Evolutionary conservation across 192 early-diverging fungal genomes (phyloP).

Genomic region (Backusella tuberculispora): DNA sequence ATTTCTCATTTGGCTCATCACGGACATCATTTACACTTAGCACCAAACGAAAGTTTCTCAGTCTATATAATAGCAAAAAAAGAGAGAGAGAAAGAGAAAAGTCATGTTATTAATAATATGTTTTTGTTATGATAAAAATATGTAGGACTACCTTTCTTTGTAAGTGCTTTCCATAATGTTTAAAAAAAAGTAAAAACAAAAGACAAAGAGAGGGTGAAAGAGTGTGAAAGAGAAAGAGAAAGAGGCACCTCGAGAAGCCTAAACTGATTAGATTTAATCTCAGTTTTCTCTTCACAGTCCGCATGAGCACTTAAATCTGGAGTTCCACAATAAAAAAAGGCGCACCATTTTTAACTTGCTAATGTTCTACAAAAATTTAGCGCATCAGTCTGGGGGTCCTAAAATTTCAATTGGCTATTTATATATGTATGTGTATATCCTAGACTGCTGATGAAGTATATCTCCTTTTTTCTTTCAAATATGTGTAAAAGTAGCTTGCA

Average conservation of each 20-base stretch:
- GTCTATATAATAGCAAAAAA: not conserved
- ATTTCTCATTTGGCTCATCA: slow-evolving; percentile 23
- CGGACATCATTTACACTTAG: slow-evolving; percentile 15
- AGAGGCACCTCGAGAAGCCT: slow-evolving; percentile 6
- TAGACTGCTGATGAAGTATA: too few species aligned
- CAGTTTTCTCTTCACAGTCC: not conserved
- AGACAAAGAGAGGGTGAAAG: not conserved
- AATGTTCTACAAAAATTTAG: slow-evolving; percentile 17
- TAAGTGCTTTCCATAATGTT: slow-evolving; percentile 30
- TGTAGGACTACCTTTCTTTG: slow-evolving; percentile 34
- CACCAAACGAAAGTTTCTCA: slow-evolving; percentile 31
- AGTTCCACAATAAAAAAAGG: slow-evolving; percentile 9
- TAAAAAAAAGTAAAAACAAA: not conserved
- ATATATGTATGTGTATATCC: too few species aligned
- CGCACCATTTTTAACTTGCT: slow-evolving; percentile 7
- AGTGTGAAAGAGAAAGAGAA: not conserved
- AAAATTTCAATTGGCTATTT: too few species aligned
- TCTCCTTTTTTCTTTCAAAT: too few species aligned
- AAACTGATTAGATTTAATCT: slow-evolving; percentile 1
- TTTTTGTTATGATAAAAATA: not conserved
- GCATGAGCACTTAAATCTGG: slow-evolving; percentile 6
- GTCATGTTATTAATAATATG: not conserved
- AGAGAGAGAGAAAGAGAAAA: too few species aligned
- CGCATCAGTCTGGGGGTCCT: not conserved
- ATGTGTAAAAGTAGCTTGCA: too few species aligned